phyloP scores from a whole-genome alignment of 306 rosid species.

The Canavalia gladiata region DNA sequence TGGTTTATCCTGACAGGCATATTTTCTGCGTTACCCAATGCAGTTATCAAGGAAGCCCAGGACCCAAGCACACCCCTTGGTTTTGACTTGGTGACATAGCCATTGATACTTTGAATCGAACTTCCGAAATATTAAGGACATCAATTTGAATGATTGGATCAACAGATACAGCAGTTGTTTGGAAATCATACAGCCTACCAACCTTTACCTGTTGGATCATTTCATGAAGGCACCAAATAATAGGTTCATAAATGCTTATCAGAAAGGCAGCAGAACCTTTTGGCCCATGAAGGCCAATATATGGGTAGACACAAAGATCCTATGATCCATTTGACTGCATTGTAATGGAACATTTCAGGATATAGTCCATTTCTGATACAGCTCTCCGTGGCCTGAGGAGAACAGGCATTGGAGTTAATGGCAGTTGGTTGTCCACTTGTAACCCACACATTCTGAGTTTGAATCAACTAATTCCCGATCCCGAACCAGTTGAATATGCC shows the following conservation, averaged over 20 bases:
- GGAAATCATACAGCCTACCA: constrained; percentile 73
- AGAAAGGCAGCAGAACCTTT: constrained; percentile 86
- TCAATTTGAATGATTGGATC: constrained; percentile 91
- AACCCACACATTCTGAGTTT: constrained; percentile 88
- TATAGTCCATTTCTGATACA: constrained; percentile 79
- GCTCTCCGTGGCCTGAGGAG: constrained; percentile 90
- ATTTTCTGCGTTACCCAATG: constrained; percentile 94
- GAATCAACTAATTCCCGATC: too few species aligned
- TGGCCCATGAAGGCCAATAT: constrained; percentile 89
- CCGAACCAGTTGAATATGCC: too few species aligned
- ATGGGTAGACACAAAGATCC: constrained; percentile 94
- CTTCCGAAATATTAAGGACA: constrained; percentile 85
- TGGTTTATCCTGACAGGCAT: constrained; percentile 96
- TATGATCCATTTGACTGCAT: too few species aligned
- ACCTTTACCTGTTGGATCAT: constrained; percentile 91
- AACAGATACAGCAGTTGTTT: constrained; percentile 91
- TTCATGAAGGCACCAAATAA: constrained; percentile 98
- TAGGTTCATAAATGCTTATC: constrained; percentile 91
- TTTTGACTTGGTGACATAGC: constrained; percentile 92
- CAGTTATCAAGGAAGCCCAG: constrained; percentile 99
- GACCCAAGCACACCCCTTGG: constrained; percentile 97
- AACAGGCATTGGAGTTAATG: constrained; percentile 94
- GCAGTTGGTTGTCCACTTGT: constrained; percentile 97
- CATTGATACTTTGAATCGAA: constrained; percentile 92
- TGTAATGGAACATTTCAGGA: constrained; percentile 87